Percentiles rank a stretch among this genome's conserved stretches.
phyloP scores from a whole-genome alignment of 495 filamentous ascomycete species.

The Hypoxylon lenormandii region DNA sequence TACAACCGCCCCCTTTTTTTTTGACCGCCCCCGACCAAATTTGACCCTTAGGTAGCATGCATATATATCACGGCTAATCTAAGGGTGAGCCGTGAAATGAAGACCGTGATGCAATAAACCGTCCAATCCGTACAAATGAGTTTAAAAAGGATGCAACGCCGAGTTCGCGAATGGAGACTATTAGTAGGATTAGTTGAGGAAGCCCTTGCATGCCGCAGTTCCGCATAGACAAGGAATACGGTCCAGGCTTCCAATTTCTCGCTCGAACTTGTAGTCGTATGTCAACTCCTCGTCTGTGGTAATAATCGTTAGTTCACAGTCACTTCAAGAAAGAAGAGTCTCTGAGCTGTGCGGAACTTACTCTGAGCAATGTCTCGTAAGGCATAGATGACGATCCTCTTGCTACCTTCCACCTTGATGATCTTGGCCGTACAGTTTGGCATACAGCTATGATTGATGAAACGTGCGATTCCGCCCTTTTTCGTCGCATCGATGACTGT shows the following conservation, averaged over 20 bases:
- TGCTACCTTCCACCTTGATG: conserved; percentile 99
- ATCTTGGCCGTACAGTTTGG: conserved; percentile 99
- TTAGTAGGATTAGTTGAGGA: conserved; percentile 80
- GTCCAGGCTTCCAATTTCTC: conserved; percentile 92
- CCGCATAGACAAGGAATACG: conserved; percentile 97
- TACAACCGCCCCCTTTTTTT: conserved; percentile 34
- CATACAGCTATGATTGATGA: conserved; percentile 99
- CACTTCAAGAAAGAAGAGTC: background rate
- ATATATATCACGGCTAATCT: conserved; percentile 40
- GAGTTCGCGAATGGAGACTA: background rate
- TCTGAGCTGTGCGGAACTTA: conserved; percentile 64
- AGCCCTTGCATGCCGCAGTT: conserved; percentile 94
- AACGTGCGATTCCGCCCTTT: conserved; percentile 95
- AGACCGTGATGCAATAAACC: conserved; percentile 40
- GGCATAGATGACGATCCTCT: conserved; percentile 98
- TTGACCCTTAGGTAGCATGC: conserved; percentile 34
- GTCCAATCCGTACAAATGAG: conserved; percentile 21
- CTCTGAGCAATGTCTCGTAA: conserved; percentile 92
- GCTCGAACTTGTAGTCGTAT: conserved; percentile 99
- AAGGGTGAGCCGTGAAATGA: conserved; percentile 27
- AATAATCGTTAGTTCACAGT: conserved; percentile 58
- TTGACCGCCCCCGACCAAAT: conserved; percentile 8
- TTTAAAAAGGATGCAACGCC: conserved; percentile 20
- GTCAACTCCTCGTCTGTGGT: conserved; percentile 92
- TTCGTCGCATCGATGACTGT: conserved; percentile 98